Base-by-base conservation (phyloP, 2,329 filamentous ascomycete species). In the Gliomastix tumulicola region DNA sequence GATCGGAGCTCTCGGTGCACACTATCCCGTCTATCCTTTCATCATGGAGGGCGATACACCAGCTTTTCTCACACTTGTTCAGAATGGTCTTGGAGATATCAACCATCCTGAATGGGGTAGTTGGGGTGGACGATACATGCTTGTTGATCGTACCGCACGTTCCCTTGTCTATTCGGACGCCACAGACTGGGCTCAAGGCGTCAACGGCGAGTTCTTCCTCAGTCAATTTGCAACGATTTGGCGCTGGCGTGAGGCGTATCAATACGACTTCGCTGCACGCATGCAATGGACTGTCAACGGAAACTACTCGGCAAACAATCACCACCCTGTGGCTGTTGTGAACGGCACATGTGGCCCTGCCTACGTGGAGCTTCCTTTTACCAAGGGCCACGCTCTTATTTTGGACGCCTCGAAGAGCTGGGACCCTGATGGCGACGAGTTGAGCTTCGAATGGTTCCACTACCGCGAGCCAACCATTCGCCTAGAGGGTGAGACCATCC, bases 41-140 rank as follows among this genome's bases (percentile, higher is more conserved):
- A 70, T 71, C 36, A 61, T 65, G 31, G 74, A 77, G 46, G 65
- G 67, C 16, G 68, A 69, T 39, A 66, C 64, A 4, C 69, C 68
- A 0, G 63, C 66, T 0, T 65, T 71, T 33, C 54, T 72, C 12
- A 68, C 67, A n/a, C 32, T 43, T 12, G 39, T 46, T 5, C 44
- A 44, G 38, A 46, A 46, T 23, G 44, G 42, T 10, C 57, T 71
- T 1, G 62, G 63, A 22, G 55, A 59, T 6, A 53, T 62, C 0
- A 66, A 70, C 15, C 55, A 60, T 38, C 68, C 68, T 0, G 47
- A 59, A 10, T 71, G 59, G 40, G 68, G 68, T 3, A 60, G 59
- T 2, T 72, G 68, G 68, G 67, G 68, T 15, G 68, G 68, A 0
- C 54, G 68, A 3, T 71, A 69, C 32, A 30, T 40, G 37, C 54